phyloP scores from a whole-genome alignment of 495 filamentous ascomycete species.

The Xylaria scruposa region DNA sequence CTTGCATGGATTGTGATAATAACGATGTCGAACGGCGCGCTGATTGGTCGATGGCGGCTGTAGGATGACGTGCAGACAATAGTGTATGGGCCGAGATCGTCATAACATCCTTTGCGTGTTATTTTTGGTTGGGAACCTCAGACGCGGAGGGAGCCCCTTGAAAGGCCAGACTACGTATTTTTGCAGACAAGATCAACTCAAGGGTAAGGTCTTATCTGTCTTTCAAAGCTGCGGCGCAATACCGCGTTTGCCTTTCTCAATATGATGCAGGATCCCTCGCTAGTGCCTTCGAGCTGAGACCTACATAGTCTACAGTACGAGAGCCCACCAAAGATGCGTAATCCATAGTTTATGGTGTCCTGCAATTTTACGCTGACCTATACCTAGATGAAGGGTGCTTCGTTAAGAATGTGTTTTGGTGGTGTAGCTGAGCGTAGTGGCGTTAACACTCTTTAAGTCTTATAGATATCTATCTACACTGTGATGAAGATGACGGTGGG shows the following conservation, averaged over 20 bases:
- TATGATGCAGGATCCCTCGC: background rate
- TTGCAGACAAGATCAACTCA: background rate
- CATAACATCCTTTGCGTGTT: slow-evolving; percentile 7
- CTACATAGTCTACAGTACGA: too few species aligned
- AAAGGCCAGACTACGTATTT: background rate
- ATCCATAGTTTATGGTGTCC: background rate
- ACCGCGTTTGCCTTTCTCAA: background rate
- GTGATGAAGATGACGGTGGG: background rate
- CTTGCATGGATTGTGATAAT: slow-evolving; percentile 14
- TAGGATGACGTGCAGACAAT: slow-evolving; percentile 29
- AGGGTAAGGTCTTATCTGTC: background rate
- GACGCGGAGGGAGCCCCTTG: slow-evolving; percentile 1
- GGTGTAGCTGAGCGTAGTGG: slow-evolving; percentile 15
- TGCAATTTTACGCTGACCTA: background rate
- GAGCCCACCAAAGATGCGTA: background rate
- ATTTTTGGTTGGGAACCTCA: slow-evolving; percentile 12
- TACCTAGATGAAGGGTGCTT: background rate
- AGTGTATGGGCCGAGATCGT: slow-evolving; percentile 12
- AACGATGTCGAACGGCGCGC: background rate
- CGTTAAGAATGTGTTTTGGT: background rate
- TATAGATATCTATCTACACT: background rate
- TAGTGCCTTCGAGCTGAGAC: slow-evolving; percentile 1
- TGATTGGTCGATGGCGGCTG: slow-evolving; percentile 14
- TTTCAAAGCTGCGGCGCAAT: background rate
- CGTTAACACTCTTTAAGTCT: background rate